Base-by-base conservation (phyloP, 495 filamentous ascomycete genomes). In the Lepraria neglecta region DNA sequence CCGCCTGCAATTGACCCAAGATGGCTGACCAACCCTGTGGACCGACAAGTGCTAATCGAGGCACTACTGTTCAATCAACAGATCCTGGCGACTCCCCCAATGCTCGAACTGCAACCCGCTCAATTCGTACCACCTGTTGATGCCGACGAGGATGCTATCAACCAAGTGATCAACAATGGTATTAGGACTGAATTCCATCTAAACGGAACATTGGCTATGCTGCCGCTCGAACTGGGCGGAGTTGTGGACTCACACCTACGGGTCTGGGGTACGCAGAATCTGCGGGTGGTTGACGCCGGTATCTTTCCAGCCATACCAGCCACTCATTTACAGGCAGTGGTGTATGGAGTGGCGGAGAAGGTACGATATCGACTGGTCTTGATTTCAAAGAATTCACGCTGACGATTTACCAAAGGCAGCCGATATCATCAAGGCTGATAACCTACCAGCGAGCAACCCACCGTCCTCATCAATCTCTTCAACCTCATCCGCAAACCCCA, bases 271-370 rank as follows among this genome's bases (percentile, higher is more conserved):
- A 73, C 76, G 11, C 58, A 70, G 10, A 81, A 81, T 53, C 70
- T 82, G n/a, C 75, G 80, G 4, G 76, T 82, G 2, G 78, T 77
- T 2, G 78, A 80, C 51, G 77, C 77, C 5, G 72, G 74, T 57
- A 70, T 80, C 6, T 69, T 73, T 0, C 80, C 79, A 0, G 67
- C 80, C 21, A 68, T 78, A 2, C 69, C 78, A 30, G 78, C 75
- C 7, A 74, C 77, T n/a, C 78, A 81, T 68, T 61, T 79, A 28
- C 78, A 80, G 68, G 72, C 78, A 4, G 76, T 75, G 11, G 77
- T 79, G 7, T 80, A 80, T 51, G 78, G 73, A 4, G 68, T 80
- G 30, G 78, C 78, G 11, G 78, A 80, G 65, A 75, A 75, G 67
- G 78, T 70, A 61, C 24, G 61, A 46, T 9, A 66, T 65, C 33